phyloP scores from a whole-genome alignment of 306 rosid species.

The Cucumis melo region DNA sequence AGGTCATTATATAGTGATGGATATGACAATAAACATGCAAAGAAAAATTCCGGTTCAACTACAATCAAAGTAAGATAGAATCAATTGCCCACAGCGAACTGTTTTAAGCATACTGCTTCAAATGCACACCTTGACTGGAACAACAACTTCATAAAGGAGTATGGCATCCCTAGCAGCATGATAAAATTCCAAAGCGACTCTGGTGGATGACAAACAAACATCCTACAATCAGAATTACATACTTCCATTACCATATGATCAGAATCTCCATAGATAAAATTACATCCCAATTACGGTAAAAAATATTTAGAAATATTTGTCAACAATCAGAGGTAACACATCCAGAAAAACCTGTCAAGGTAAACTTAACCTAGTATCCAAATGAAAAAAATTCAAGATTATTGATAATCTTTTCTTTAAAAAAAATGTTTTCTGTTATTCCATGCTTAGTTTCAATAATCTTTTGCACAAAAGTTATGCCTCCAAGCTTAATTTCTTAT shows the following conservation, averaged over 20 bases:
- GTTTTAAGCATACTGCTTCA: slow-evolving; percentile 3
- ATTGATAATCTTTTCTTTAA: neutral
- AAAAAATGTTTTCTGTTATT: neutral
- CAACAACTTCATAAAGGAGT: slow-evolving; percentile 89
- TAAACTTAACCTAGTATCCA: neutral
- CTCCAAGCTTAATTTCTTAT: neutral
- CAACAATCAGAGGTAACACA: neutral
- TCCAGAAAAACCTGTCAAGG: neutral
- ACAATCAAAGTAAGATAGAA: neutral
- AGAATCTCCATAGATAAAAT: slow-evolving; percentile 7
- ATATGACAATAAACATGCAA: neutral
- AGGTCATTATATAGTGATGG: slow-evolving; percentile 16
- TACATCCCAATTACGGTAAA: neutral
- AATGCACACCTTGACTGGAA: slow-evolving; percentile 78
- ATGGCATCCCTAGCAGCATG: slow-evolving; percentile 76
- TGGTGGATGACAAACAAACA: slow-evolving; percentile 76
- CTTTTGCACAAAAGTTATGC: neutral
- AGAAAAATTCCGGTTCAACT: neutral
- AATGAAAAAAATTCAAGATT: neutral
- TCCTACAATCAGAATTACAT: slow-evolving; percentile 37
- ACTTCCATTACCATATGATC: neutral
- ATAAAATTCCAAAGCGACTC: slow-evolving; percentile 89
- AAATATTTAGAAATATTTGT: neutral
- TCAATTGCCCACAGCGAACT: neutral
- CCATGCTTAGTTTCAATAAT: neutral